Evolutionary conservation across 2,329 filamentous ascomycete genomes (phyloP).

Genomic region (Ceratocystis destructans): DNA sequence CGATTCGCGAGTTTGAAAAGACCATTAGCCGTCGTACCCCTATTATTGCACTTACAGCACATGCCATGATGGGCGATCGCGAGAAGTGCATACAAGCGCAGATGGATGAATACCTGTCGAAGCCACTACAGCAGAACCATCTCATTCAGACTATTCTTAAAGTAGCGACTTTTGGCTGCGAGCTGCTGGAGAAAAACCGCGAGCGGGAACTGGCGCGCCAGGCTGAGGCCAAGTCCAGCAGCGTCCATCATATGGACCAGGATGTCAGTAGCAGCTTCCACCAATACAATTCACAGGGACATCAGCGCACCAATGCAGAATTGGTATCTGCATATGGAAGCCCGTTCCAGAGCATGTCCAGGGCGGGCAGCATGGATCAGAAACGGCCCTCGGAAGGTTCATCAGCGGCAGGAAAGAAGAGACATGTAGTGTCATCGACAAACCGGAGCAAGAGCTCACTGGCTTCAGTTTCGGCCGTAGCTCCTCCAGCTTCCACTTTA

Average conservation of each 20-base stretch:
- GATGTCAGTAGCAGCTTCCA: constrained; percentile 4
- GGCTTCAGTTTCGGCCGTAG: neutral
- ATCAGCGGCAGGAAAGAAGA: neutral
- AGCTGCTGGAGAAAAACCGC: constrained; percentile 62
- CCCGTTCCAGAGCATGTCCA: constrained; percentile 6
- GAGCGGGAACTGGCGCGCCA: constrained; percentile 44
- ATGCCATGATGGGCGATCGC: constrained; percentile 95
- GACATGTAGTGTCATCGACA: neutral
- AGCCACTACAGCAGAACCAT: constrained; percentile 90
- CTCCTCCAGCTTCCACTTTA: neutral
- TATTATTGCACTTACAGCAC: constrained; percentile 91
- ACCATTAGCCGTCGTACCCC: constrained; percentile 72
- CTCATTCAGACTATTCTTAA: constrained; percentile 96
- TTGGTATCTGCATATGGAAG: constrained; percentile 11
- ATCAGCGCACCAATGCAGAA: neutral
- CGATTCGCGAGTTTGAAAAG: constrained; percentile 90
- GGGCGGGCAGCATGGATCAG: neutral
- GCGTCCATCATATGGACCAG: constrained; percentile 14
- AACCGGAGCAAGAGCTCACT: neutral
- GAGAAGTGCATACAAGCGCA: constrained; percentile 97
- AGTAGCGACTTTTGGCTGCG: constrained; percentile 80
- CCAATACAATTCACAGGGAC: neutral
- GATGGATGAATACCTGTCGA: constrained; percentile 98
- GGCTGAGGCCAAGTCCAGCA: constrained; percentile 33
- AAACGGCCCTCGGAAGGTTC: neutral